Evolutionary conservation across 2,329 filamentous ascomycete species (phyloP).

Genomic region (Diplocarpon mali): DNA sequence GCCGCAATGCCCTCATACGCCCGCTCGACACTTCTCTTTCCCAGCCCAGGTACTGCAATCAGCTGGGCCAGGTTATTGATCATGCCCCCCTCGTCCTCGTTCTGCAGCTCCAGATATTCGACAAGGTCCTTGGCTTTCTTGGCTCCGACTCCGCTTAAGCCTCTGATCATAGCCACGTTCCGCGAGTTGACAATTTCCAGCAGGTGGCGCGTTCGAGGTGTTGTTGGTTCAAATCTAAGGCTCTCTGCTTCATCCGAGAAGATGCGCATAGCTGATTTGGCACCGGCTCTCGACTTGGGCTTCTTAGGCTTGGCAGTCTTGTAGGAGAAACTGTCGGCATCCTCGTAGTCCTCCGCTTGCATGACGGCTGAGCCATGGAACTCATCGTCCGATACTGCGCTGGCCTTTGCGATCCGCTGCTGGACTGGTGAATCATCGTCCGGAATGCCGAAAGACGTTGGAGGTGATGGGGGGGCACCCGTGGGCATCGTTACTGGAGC

Average conservation of each 20-base stretch:
- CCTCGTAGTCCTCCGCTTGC: constrained; percentile 32
- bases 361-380: constrained; percentile 24
- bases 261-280: constrained; percentile 23
- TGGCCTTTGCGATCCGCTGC: constrained; percentile 20
- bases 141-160: constrained; percentile 58
- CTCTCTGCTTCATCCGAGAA: constrained; percentile 31
- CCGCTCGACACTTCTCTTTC: constrained; percentile 43
- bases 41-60: constrained; percentile 44
- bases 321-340: constrained; percentile 26
- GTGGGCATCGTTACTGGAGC: constrained; percentile 17
- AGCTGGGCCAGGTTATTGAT: constrained; percentile 42
- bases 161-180: constrained; percentile 52
- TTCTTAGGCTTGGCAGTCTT: constrained; percentile 24
- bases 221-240: constrained; percentile 30
- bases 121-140: constrained; percentile 58
- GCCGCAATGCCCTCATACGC: constrained; percentile 31
- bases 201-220: constrained; percentile 44
- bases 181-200: constrained; percentile 65
- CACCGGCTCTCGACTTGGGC: constrained; percentile 23
- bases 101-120: constrained; percentile 39
- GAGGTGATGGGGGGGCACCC: constrained; percentile 15
- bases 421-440: constrained; percentile 6
- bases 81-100: constrained; percentile 30
- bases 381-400: constrained; percentile 26
- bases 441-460: constrained; percentile 16